A percentile compares a stretch with the other conserved stretches of the same genome.
Evolutionary conservation across 2,329 filamentous ascomycete genomes (phyloP).

Genomic region (Epichloe hybrida): DNA sequence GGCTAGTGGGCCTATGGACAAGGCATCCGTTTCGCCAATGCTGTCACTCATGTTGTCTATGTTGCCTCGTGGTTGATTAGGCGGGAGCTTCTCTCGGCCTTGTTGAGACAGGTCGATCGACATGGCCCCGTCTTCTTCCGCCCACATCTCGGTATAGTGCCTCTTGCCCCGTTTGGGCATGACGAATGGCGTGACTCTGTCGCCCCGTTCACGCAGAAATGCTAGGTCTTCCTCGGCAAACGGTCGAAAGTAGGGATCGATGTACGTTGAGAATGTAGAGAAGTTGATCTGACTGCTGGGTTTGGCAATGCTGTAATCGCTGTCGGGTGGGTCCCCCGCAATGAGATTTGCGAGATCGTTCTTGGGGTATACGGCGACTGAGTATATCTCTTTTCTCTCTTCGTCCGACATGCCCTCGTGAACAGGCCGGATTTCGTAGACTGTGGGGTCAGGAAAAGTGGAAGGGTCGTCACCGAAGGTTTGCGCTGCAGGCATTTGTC

Average conservation of each 20-base stretch:
- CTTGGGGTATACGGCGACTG: conserved; percentile 70
- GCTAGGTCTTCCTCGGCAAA: conserved; percentile 89
- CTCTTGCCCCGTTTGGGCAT: conserved; percentile 75
- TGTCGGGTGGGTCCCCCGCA: conserved; percentile 79
- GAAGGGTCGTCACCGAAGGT: conserved; percentile 88
- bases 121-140: conserved; percentile 92
- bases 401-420: conserved; percentile 65
- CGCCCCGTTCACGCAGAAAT: conserved; percentile 80
- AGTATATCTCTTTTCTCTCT: conserved; percentile 79
- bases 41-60: too few relatives aligned
- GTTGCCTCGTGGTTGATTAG: too few relatives aligned
- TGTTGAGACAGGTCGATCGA: too few relatives aligned
- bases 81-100: too few relatives aligned
- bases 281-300: conserved; percentile 90
- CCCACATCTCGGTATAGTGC: conserved; percentile 84
- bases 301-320: conserved; percentile 90
- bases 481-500: conserved; percentile 61
- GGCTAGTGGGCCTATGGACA: too few relatives aligned
- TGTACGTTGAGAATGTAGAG: conserved; percentile 79
- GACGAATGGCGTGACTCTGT: conserved; percentile 69
- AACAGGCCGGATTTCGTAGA: conserved; percentile 80
- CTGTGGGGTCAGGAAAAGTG: conserved; percentile 75
- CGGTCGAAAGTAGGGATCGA: conserved; percentile 81
- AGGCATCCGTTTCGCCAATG: too few relatives aligned
- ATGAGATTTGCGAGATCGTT: conserved; percentile 74